Evolutionary conservation across 176 grass and related monocot species (phyloP).

Genomic region (Carex scoparia): DNA sequence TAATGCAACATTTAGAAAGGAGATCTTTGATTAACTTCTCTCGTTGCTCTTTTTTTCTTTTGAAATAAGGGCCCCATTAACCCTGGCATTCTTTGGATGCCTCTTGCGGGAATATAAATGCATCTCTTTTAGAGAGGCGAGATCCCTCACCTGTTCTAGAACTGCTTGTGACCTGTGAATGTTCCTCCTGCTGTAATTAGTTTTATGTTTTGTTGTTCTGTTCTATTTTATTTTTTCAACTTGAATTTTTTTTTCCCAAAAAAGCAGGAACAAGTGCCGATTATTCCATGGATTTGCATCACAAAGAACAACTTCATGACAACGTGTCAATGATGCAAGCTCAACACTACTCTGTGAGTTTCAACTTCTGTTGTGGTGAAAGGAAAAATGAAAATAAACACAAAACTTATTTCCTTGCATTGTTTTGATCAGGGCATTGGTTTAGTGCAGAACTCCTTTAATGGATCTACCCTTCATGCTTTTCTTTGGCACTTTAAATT

Average conservation of each 20-base stretch:
- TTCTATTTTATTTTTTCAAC: slow-evolving; percentile 11
- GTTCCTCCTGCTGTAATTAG: background rate
- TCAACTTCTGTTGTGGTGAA: slow-evolving; percentile 8
- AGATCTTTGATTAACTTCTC: background rate
- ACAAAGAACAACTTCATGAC: slow-evolving; percentile 94
- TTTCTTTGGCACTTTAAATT: background rate
- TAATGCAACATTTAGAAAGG: background rate
- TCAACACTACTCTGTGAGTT: slow-evolving; percentile 72
- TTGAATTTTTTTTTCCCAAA: background rate
- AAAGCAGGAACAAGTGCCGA: slow-evolving; percentile 64
- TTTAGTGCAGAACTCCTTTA: background rate
- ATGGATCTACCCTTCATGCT: background rate
- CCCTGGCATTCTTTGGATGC: background rate
- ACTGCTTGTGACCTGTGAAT: background rate
- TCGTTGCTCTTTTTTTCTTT: background rate
- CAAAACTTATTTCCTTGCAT: background rate
- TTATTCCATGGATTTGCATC: slow-evolving; percentile 89
- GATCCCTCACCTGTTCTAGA: background rate
- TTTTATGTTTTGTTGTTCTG: slow-evolving; percentile 6
- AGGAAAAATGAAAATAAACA: background rate
- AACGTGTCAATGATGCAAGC: slow-evolving; percentile 79
- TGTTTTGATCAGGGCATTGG: background rate
- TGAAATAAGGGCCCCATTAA: background rate
- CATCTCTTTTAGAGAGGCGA: background rate
- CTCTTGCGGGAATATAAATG: background rate